A percentile compares a stretch with the other conserved stretches of the same genome.
phyloP scores from a whole-genome alignment of 2,329 filamentous ascomycete species.

The Plectosphaerella sp. region DNA sequence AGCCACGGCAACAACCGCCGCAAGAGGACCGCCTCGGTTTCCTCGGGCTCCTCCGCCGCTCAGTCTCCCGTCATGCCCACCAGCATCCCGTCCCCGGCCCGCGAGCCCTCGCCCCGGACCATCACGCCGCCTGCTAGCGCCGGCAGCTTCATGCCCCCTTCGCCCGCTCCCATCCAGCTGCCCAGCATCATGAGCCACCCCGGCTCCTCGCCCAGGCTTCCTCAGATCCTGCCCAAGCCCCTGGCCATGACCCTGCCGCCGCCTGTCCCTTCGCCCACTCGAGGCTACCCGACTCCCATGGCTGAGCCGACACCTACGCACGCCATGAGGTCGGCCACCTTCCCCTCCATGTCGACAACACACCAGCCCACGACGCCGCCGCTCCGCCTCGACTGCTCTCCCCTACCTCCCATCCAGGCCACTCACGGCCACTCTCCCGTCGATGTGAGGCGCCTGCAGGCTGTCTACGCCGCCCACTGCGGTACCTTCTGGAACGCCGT shows the following conservation, averaged over 20 bases:
- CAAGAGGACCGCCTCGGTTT: slow-evolving; percentile 69
- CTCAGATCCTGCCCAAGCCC: slow-evolving; percentile 65
- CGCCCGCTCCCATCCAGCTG: slow-evolving; percentile 44
- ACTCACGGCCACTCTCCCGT: slow-evolving; percentile 35
- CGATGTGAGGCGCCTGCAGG: slow-evolving; percentile 62
- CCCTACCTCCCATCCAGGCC: slow-evolving; percentile 30
- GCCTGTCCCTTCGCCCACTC: slow-evolving; percentile 26
- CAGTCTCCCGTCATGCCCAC: slow-evolving; percentile 46
- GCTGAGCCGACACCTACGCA: slow-evolving; percentile 26
- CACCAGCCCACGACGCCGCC: slow-evolving; percentile 31
- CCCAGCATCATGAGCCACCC: slow-evolving; percentile 47
- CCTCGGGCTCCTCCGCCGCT: slow-evolving; percentile 56
- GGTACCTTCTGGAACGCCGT: slow-evolving; percentile 69
- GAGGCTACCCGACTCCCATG: slow-evolving; percentile 34
- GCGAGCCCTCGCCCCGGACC: slow-evolving; percentile 43
- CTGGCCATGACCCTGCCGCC: slow-evolving; percentile 41
- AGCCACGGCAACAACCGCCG: slow-evolving; percentile 78
- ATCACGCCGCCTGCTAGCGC: slow-evolving; percentile 42
- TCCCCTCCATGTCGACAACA: slow-evolving; percentile 24
- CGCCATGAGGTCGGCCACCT: slow-evolving; percentile 37
- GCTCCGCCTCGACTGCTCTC: slow-evolving; percentile 58
- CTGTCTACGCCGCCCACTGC: slow-evolving; percentile 67
- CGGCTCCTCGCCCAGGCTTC: slow-evolving; percentile 45
- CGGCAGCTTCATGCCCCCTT: slow-evolving; percentile 38
- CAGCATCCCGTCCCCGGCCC: slow-evolving; percentile 45